A percentile compares a stretch with the other conserved stretches of the same genome.
Evolutionary conservation across 2,329 filamentous ascomycete species (phyloP).

Genomic region (Neodidymelliopsis sp.): DNA sequence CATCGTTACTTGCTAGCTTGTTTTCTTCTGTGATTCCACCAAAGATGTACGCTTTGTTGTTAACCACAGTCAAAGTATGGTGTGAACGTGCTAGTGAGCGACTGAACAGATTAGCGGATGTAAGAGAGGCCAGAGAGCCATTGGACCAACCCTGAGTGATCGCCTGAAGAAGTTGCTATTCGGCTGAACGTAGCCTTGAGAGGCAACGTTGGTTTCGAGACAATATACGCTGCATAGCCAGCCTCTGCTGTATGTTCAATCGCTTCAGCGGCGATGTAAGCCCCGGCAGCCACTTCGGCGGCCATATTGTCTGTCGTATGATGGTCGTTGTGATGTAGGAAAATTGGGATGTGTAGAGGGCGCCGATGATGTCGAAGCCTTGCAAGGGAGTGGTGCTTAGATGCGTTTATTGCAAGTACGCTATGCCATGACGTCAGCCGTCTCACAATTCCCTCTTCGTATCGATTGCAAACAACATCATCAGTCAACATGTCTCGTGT

Average conservation of each 20-base stretch:
- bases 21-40: slow-evolving; percentile 50
- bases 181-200: slow-evolving; percentile 53
- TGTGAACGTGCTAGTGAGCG: slow-evolving; percentile 45
- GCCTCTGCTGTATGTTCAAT: slow-evolving; percentile 51
- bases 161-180: slow-evolving; percentile 49
- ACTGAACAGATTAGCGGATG: slow-evolving; percentile 23
- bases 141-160: slow-evolving; percentile 40
- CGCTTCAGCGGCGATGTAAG: slow-evolving; percentile 49
- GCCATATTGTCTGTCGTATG: slow-evolving; percentile 37
- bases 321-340: background rate
- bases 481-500: background rate
- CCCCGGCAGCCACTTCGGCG: slow-evolving; percentile 51
- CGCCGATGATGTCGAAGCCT: background rate
- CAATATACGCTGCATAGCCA: slow-evolving; percentile 51
- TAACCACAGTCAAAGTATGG: slow-evolving; percentile 51
- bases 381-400: background rate
- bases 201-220: slow-evolving; percentile 53
- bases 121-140: background rate
- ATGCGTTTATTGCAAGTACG: slow-evolving; percentile 13
- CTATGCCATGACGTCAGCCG: slow-evolving; percentile 17
- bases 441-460: slow-evolving; percentile 5
- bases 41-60: slow-evolving; percentile 56
- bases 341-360: background rate
- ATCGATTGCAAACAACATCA: slow-evolving; percentile 2
- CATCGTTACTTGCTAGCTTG: slow-evolving; percentile 52